Percentiles rank a stretch among this genome's conserved stretches.
These are phyloP conservation scores for Leucaena leucocephala DNA, from an alignment of 306 rosid genomes.

Conservation along the genomic window DNA sequence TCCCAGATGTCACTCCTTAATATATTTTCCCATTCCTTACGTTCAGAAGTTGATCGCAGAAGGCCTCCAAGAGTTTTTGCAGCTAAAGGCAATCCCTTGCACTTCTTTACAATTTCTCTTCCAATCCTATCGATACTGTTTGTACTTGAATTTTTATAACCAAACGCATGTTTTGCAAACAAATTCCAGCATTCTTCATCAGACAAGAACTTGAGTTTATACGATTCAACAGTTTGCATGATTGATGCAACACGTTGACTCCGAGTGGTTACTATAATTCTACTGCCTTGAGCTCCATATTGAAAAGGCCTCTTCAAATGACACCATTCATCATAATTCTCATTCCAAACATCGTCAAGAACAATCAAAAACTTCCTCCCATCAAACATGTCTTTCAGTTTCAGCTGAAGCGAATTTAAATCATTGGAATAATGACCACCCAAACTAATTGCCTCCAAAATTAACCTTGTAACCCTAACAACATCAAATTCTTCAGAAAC, in stretches of 20 bases:
- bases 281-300: constrained; percentile 48
- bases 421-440: constrained; percentile 24
- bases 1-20: constrained; percentile 37
- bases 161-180: constrained; percentile 41
- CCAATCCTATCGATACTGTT: constrained; percentile 34
- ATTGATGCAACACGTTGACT: constrained; percentile 32
- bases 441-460: constrained; percentile 41
- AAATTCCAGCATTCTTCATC: constrained; percentile 41
- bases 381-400: constrained; percentile 20
- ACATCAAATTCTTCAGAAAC: constrained; percentile 54
- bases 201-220: constrained; percentile 27
- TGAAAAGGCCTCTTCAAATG: constrained; percentile 22
- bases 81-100: constrained; percentile 57
- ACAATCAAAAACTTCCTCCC: constrained; percentile 47
- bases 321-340: constrained; percentile 43
- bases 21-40: not conserved
- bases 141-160: not conserved
- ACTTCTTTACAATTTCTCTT: constrained; percentile 40
- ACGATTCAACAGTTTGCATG: constrained; percentile 18
- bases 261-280: constrained; percentile 50
- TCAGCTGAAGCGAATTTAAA: constrained; percentile 41
- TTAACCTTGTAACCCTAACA: constrained; percentile 37
- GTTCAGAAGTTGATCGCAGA: constrained; percentile 29
- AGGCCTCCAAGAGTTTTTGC: constrained; percentile 44
- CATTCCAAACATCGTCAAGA: constrained; percentile 63